phyloP scores from a whole-genome alignment of 495 filamentous ascomycete species.

The Penicillium waksmanii region DNA sequence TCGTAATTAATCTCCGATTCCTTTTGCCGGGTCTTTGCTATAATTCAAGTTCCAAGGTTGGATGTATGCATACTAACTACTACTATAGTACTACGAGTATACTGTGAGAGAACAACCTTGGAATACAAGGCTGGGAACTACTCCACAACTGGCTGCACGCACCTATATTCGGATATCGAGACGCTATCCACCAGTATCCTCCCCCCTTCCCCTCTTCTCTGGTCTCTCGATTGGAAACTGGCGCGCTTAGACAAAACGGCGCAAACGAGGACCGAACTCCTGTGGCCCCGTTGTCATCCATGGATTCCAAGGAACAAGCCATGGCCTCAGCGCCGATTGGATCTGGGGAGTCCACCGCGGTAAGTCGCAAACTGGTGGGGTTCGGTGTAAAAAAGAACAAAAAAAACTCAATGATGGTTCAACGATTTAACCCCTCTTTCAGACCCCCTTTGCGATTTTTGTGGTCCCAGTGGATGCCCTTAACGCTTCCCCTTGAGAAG shows the following conservation, averaged over 20 bases:
- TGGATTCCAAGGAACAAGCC: constrained; percentile 17
- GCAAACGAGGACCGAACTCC: neutral
- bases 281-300: neutral
- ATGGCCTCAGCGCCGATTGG: constrained; percentile 20
- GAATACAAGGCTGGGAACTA: neutral
- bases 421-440: constrained; percentile 2
- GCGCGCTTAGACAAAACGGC: neutral
- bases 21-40: neutral
- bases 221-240: neutral
- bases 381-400: constrained; percentile 1
- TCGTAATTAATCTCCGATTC: constrained; percentile 1
- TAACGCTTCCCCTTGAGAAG: constrained; percentile 1
- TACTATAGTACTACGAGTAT: too few relatives aligned
- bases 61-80: too few relatives aligned
- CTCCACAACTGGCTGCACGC: neutral
- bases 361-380: constrained; percentile 34
- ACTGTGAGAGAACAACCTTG: neutral
- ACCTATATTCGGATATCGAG: neutral
- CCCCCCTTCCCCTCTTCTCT: neutral
- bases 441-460: constrained; percentile 4
- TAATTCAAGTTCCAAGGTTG: neutral
- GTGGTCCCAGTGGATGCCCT: constrained; percentile 1
- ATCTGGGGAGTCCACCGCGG: constrained; percentile 32
- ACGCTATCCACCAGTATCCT: neutral
- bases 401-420: constrained; percentile 6